Evolutionary conservation across 495 filamentous ascomycete species (phyloP), one percentile per base, ranked within the genome.

Genomic region (Hyaloscypha finlandica): DNA sequence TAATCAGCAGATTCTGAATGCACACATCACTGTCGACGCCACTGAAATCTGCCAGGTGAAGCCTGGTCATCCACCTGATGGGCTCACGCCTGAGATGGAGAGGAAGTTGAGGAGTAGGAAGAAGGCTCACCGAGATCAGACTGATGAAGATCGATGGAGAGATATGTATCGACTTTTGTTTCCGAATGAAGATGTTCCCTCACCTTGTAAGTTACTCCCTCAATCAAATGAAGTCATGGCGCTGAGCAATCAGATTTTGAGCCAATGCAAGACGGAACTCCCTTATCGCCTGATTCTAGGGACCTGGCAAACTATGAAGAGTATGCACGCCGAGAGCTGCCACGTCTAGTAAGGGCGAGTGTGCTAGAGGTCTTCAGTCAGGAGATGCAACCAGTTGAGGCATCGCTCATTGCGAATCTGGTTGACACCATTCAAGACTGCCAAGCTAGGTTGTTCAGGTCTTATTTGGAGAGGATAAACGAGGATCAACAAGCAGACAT

Each of bases 91-190:
- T 9, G 55, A 51, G 31, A 42, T 60, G 2, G 59, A 67, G 29
- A 22, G 29, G 30, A 55, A 56, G 22, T 30, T 70, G 2, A 25
- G 65, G 2, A 70, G 64, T 16, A 55, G 64, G 57, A 67, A 67
- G 42, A 70, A 64, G 35, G 8, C 45, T 22, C 5, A 29, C 22
- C 33, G n/a, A 35, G 35, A 61, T 31, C 68, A 64, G 59, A 59
- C 19, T 2, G 64, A 67, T 22, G 68, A 67, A 32, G 64, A 70
- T 8, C 29, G 68, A 42, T 70, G 68, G 68, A 39, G 25, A 56
- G 68, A 70, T 25, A 70, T 70, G 20, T 70, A 67, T 52, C 14
- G 20, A 16, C 11, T 70, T 6, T 20, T 70, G 8, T 70, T 70
- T 33, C 68, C 68, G 3, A 48, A 48, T 6, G 32, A 64, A 53